phyloP scores from a whole-genome alignment of 1,284 basidiomycete species.

The Papiliotrema terrestris region DNA sequence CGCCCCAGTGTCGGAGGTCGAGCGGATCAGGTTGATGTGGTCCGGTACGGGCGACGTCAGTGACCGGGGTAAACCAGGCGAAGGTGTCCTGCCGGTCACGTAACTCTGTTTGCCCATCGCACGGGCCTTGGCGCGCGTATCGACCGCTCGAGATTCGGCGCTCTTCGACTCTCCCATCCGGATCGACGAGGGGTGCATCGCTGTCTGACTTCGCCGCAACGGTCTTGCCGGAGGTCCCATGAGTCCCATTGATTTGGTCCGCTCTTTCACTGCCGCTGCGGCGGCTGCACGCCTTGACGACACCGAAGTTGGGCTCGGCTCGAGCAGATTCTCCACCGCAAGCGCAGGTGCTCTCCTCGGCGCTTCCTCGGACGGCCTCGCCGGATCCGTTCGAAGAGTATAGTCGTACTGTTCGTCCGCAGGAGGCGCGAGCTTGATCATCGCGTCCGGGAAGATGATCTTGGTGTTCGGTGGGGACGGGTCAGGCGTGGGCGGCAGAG shows the following conservation, averaged over 20 bases:
- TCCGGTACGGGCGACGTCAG: slow-evolving; percentile 7
- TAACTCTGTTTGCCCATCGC: slow-evolving; percentile 2
- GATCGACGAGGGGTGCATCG: slow-evolving; percentile 26
- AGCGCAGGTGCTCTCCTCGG: neutral
- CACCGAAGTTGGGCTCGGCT: neutral
- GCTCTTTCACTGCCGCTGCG: neutral
- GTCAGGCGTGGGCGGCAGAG: slow-evolving; percentile 31
- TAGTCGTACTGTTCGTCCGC: slow-evolving; percentile 12
- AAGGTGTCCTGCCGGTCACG: slow-evolving; percentile 1
- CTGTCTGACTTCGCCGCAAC: slow-evolving; percentile 25
- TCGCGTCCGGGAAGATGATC: slow-evolving; percentile 22
- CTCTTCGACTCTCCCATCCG: slow-evolving; percentile 36
- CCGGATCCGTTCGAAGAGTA: neutral
- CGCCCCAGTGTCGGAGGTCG: slow-evolving; percentile 9
- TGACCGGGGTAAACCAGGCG: slow-evolving; percentile 8
- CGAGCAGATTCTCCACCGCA: neutral
- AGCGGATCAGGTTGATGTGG: neutral
- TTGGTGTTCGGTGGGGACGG: slow-evolving; percentile 26
- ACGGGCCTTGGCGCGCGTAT: slow-evolving; percentile 22
- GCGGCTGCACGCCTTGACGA: neutral
- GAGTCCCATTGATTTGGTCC: slow-evolving; percentile 21
- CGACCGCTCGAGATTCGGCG: slow-evolving; percentile 9
- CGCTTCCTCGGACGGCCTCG: neutral
- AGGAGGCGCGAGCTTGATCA: slow-evolving; percentile 31
- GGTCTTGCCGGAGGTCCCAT: slow-evolving; percentile 19